Conservation (phyloP, 352 stramenopile genomes). For the Phytophthora megakarya region DNA sequence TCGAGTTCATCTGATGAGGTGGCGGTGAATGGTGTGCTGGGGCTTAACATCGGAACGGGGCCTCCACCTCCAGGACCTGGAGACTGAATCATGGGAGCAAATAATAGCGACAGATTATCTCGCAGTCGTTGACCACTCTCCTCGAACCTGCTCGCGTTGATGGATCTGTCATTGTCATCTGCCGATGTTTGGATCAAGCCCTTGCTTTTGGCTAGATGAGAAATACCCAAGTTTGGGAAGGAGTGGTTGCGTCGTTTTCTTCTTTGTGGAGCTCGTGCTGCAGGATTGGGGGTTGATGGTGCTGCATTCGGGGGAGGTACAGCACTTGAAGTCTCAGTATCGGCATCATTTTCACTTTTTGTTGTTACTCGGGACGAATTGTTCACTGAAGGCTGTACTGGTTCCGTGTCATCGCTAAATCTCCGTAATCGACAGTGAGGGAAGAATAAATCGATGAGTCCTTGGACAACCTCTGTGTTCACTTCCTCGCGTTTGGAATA, state of each 20-base stretch:
- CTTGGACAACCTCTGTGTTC: slow-evolving; percentile 44
- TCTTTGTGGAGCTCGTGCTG: slow-evolving; percentile 10
- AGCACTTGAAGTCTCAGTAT: slow-evolving; percentile 13
- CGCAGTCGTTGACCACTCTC: slow-evolving; percentile 27
- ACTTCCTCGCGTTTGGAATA: slow-evolving; percentile 62
- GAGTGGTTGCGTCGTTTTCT: slow-evolving; percentile 68
- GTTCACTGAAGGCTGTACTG: neutral
- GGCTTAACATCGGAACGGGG: slow-evolving; percentile 9
- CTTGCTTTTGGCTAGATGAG: slow-evolving; percentile 28
- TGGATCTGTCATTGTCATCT: slow-evolving; percentile 25
- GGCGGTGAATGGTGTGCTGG: slow-evolving; percentile 17
- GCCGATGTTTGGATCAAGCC: slow-evolving; percentile 18
- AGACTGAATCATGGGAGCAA: slow-evolving; percentile 22
- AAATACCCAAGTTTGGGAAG: slow-evolving; percentile 58
- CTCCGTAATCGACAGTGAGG: slow-evolving; percentile 65
- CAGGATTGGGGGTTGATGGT: slow-evolving; percentile 4
- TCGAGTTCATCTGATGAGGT: slow-evolving; percentile 45
- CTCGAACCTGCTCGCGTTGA: slow-evolving; percentile 17
- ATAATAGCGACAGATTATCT: slow-evolving; percentile 32
- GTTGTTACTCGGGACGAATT: slow-evolving; percentile 13
- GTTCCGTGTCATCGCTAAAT: slow-evolving; percentile 67
- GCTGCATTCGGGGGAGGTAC: neutral
- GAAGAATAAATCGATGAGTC: slow-evolving; percentile 72
- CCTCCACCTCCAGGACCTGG: slow-evolving; percentile 7
- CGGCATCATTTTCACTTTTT: slow-evolving; percentile 31